Evolutionary conservation across 2,329 filamentous ascomycete genomes (phyloP), one percentile per base, ranked within the genome.

Genomic region (Pyrenochaeta sp.): DNA sequence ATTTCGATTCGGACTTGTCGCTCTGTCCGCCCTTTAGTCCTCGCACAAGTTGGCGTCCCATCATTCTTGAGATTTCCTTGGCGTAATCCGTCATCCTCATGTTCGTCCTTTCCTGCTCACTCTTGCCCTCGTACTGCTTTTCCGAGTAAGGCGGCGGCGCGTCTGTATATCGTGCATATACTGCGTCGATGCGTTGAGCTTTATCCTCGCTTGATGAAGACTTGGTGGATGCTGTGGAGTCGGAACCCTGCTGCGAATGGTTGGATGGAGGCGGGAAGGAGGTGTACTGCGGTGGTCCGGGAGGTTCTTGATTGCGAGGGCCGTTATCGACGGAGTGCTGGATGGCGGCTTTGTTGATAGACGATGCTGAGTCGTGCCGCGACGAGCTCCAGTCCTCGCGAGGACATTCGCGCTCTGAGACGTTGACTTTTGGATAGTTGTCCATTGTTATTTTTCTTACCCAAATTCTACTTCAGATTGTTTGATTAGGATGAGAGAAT

Each of bases 71-170:
- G 1, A 73, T 52, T 58, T 72, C 67, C 49, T 67, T 69, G 3
- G 71, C 65, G 30, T 73, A 73, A 32, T 72, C 69, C 13, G 50
- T 53, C 54, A 64, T 66, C 5, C 66, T 52, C 67, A 72, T 72
- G 32, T 44, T 64, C 2, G 57, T 50, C 42, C 58, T 55, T 43
- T 71, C 59, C n/a, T 72, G 64, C 27, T 65, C 65, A 15, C 57
- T 66, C 62, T 69, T 71, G 13, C 67, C 60, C 52, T 66, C 63
- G 40, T 69, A 71, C 40, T 67, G 58, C 39, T 65, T 53, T 19
- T 68, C 63, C 15, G 62, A 61, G 46, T 64, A 71, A 9, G 64
- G 64, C 3, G 69, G 65, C 24, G 66, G 65, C 12, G 67, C 68
- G 46, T 71, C 59, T 1, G 58, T 64, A 47, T 69, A 71, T 6